A percentile compares a stretch with the other conserved stretches of the same genome.
Evolutionary conservation across 495 filamentous ascomycete genomes (phyloP).

Genomic region (Penicillium alfredii): DNA sequence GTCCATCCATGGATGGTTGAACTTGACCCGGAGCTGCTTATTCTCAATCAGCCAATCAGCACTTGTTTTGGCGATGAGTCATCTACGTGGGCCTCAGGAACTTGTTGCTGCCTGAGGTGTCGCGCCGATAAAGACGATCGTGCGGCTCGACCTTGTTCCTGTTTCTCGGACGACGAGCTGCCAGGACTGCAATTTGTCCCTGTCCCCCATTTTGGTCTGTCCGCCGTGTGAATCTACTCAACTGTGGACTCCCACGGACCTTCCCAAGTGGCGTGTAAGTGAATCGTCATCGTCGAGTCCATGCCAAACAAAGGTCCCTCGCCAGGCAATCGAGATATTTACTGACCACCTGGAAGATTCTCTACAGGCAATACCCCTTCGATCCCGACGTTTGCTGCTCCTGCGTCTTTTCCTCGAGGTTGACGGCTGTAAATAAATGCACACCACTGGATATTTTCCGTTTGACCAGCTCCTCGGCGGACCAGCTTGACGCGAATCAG

Average conservation of each 20-base stretch:
- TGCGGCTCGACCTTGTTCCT: constrained; percentile 21
- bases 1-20: no score
- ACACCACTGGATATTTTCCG: neutral
- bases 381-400: no score
- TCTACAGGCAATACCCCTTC: constrained; percentile 7
- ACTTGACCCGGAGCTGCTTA: no score
- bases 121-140: no score
- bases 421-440: neutral
- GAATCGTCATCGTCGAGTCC: constrained; percentile 5
- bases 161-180: constrained; percentile 38
- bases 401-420: neutral
- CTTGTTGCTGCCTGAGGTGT: constrained; percentile 22
- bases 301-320: constrained; percentile 5
- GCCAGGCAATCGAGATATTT: neutral
- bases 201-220: constrained; percentile 9
- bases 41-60: constrained; percentile 9
- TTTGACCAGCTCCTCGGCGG: neutral
- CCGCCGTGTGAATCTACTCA: constrained; percentile 1
- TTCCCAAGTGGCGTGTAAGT: no score
- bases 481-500: no score
- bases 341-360: no score
- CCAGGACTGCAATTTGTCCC: constrained; percentile 7
- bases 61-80: constrained; percentile 6
- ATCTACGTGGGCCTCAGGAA: constrained; percentile 9
- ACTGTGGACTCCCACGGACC: no score